Base-by-base conservation (phyloP, 169 alveolate species). In the Plasmodium gallinaceum region DNA sequence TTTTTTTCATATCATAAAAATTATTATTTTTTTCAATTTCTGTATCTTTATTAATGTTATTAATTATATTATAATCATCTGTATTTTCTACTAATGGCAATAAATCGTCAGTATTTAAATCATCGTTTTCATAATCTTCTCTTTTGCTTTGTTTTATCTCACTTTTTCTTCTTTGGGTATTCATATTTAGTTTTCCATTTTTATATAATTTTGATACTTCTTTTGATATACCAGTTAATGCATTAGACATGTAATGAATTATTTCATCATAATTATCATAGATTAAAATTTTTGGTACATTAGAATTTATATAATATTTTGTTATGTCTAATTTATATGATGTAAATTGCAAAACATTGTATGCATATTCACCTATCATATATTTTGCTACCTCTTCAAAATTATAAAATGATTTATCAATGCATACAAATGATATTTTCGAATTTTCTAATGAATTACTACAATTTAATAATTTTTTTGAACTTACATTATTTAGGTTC, bases 341-440 rank as follows among this genome's bases (percentile, higher is more conserved):
- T 18, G 91, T 83, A 62, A 83, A 83, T 46, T 83, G 83, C 39
- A 83, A 69, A 14, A 83, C 39, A 65, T 83, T 69, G 64, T 83
- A 83, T 10, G 85, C 91, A 73, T 83, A 83, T 62, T 83, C 91
- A 8, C 91, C 91, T 32, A 83, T 48, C 91, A 83, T 83, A 73
- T 83, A 83, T 69, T 20, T 83, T 46, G 91, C 91, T 39, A 83
- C 91, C 45, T 83, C 86, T 46, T 83, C 91, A 62, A 83, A 69
- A 57, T 69, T 70, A 42, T 51, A 66, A 72, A 83, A 83, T 32
- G 91, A 83, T 62, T 70, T 83, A 26, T 83, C 91, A 37, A 83
- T 46, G 60, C 91, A 83, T 32, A 83, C 74, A 46, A 83, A 83
- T 0, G 91, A 66, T 57, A 83, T 68, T 26, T 39, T 58, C 7